These are phyloP conservation scores for Pleurotus tuoliensis DNA, from an alignment of 768 basidiomycete species.

Conservation along the genomic window DNA sequence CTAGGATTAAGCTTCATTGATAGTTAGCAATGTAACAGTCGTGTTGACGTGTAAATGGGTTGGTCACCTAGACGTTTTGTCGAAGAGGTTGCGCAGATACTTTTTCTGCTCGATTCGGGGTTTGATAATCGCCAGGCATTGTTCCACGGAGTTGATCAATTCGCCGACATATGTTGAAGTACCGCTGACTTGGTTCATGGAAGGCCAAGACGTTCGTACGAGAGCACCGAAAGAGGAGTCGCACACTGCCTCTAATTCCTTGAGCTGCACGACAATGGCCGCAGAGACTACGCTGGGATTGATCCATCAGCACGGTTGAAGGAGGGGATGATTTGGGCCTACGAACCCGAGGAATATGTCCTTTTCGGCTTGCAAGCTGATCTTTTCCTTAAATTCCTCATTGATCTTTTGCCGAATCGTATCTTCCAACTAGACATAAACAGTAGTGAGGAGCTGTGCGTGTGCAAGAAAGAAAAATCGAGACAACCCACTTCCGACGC, in stretches of 20 bases:
- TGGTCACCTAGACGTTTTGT: conserved; percentile 84
- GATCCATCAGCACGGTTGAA: neutral
- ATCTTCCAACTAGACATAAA: conserved; percentile 71
- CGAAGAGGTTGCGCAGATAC: conserved; percentile 87
- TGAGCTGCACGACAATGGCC: conserved; percentile 73
- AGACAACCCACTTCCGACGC: conserved; percentile 64
- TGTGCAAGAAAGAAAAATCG: neutral
- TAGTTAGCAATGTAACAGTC: too few species aligned
- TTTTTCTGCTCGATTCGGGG: conserved; percentile 92
- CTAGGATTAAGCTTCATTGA: conserved; percentile 64
- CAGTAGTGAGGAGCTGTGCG: neutral
- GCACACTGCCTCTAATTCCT: conserved; percentile 81
- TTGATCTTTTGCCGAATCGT: conserved; percentile 82
- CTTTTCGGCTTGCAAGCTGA: conserved; percentile 80
- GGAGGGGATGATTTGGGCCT: neutral
- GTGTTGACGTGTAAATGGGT: neutral
- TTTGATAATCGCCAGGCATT: conserved; percentile 72
- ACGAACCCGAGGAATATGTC: conserved; percentile 86
- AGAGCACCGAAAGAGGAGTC: conserved; percentile 79
- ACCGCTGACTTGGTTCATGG: conserved; percentile 79
- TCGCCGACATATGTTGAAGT: conserved; percentile 81
- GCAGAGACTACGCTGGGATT: conserved; percentile 71
- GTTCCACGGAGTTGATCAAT: conserved; percentile 68
- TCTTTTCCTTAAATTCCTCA: conserved; percentile 69
- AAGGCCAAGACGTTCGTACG: conserved; percentile 74